phyloP scores from a whole-genome alignment of 768 basidiomycete species.

The Podaxis sp. region DNA sequence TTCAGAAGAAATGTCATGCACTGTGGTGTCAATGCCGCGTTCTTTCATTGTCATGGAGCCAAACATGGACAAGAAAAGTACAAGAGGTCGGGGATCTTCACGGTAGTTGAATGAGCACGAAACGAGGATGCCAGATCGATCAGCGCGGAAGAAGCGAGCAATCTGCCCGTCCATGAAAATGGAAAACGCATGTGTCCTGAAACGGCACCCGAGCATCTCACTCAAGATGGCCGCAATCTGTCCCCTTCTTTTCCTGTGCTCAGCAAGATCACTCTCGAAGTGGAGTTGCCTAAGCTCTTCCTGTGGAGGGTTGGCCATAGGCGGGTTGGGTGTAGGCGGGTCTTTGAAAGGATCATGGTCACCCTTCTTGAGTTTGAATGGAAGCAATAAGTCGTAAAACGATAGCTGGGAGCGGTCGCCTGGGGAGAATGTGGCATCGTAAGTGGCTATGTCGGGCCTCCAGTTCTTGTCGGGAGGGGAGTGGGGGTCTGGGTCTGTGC shows the following conservation, averaged over 20 bases:
- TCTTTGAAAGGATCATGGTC: slow-evolving; percentile 19
- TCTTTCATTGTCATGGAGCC: slow-evolving; percentile 10
- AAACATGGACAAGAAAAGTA: slow-evolving; percentile 32
- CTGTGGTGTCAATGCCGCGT: slow-evolving; percentile 30
- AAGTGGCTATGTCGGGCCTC: no score
- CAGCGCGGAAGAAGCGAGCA: slow-evolving; percentile 32
- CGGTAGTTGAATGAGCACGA: slow-evolving; percentile 25
- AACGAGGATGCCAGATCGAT: slow-evolving; percentile 32
- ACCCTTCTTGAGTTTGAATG: slow-evolving; percentile 20
- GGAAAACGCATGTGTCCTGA: slow-evolving; percentile 27
- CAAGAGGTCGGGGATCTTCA: slow-evolving; percentile 21
- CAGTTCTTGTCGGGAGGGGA: no score
- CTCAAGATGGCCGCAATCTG: slow-evolving; percentile 25
- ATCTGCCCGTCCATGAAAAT: slow-evolving; percentile 24
- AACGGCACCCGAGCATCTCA: slow-evolving; percentile 25
- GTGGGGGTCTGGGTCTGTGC: no score
- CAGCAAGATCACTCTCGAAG: neutral
- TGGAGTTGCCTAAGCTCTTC: neutral
- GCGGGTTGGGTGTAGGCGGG: neutral
- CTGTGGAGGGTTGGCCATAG: neutral
- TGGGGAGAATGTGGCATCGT: no score
- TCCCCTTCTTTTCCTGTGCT: slow-evolving; percentile 17
- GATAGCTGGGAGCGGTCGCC: neutral
- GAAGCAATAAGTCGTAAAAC: neutral
- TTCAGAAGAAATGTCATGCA: slow-evolving; percentile 15